A percentile compares a stretch with the other conserved stretches of the same genome.
These are phyloP conservation scores for Geotrichum armillariae DNA, from an alignment of 1,139 yeast species.

Conservation along the genomic window DNA sequence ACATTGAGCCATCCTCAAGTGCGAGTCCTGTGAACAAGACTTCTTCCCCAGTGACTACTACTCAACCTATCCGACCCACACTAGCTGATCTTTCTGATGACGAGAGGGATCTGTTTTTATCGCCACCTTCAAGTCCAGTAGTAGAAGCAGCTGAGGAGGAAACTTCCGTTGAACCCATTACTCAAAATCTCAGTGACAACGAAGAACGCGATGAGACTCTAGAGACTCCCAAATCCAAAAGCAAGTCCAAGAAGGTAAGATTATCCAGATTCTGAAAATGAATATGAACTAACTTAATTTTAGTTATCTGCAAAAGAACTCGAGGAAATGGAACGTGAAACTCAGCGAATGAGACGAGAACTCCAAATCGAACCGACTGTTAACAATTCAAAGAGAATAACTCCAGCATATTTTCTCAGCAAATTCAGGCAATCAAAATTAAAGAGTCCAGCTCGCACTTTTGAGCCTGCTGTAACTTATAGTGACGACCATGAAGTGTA, in stretches of 20 bases:
- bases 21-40: background rate
- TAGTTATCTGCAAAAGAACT: conserved; percentile 32
- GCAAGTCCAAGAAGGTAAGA: background rate
- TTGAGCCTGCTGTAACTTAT: background rate
- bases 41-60: too few relatives aligned
- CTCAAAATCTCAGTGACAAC: too few relatives aligned
- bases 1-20: background rate
- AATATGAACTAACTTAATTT: background rate
- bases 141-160: too few relatives aligned
- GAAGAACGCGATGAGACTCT: too few relatives aligned
- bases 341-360: conserved; percentile 35
- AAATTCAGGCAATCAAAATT: conserved; percentile 23
- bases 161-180: too few relatives aligned
- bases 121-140: background rate
- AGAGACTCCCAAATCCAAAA: background rate
- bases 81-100: conserved; percentile 5
- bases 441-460: background rate
- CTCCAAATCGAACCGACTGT: conserved; percentile 34
- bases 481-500: conserved; percentile 7
- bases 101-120: conserved; percentile 5
- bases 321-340: conserved; percentile 36
- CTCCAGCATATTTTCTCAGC: conserved; percentile 31
- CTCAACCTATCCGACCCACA: too few relatives aligned
- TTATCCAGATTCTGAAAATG: too few relatives aligned
- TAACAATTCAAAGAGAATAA: conserved; percentile 27